These are phyloP conservation scores for Aspergillus carlsbadensis DNA, from an alignment of 495 filamentous ascomycete genomes.

Conservation along the genomic window DNA sequence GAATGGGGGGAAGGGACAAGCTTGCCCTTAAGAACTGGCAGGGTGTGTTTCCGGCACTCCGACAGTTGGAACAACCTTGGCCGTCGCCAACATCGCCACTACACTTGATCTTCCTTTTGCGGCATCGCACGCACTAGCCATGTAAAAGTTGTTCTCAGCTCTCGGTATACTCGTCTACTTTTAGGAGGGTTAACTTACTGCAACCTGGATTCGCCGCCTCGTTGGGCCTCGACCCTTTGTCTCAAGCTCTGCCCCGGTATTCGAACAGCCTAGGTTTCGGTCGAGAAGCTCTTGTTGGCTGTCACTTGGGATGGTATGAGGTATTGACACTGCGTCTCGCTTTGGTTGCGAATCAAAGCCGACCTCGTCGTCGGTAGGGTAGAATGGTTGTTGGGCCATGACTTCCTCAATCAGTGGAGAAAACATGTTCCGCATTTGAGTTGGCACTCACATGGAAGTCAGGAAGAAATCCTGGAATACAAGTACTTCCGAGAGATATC, in stretches of 20 bases:
- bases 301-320: constrained; percentile 27
- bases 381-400: constrained; percentile 37
- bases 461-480: constrained; percentile 15
- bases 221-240: constrained; percentile 35
- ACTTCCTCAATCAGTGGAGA: constrained; percentile 22
- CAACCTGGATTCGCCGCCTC: constrained; percentile 61
- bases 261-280: constrained; percentile 19
- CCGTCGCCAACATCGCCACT: constrained; percentile 80
- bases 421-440: constrained; percentile 18
- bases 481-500: constrained; percentile 13
- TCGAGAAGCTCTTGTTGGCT: constrained; percentile 28
- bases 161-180: background rate
- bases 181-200: constrained; percentile 52
- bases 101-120: constrained; percentile 94
- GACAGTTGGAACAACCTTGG: constrained; percentile 79
- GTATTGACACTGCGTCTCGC: constrained; percentile 25
- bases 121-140: constrained; percentile 79
- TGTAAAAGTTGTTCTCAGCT: constrained; percentile 17
- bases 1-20: background rate
- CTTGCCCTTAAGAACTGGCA: constrained; percentile 82
- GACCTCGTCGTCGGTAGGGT: constrained; percentile 27
- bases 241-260: constrained; percentile 28
- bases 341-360: constrained; percentile 24
- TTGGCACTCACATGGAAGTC: constrained; percentile 22
- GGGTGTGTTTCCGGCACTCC: constrained; percentile 61